Conservation (phyloP, 73 alveolate genomes). For the Tetrahymena borealis region DNA sequence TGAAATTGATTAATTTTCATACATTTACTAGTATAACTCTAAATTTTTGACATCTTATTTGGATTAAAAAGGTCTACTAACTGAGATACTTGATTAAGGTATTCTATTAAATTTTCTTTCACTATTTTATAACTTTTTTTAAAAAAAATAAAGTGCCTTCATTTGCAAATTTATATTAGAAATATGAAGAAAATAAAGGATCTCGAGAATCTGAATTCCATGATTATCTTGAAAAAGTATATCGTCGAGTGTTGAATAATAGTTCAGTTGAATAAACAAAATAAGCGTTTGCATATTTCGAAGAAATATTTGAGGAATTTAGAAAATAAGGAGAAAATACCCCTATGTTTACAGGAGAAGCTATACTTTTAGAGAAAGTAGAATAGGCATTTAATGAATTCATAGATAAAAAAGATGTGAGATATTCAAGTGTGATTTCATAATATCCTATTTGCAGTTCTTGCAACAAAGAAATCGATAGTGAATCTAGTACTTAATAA, state of each 20-base stretch:
- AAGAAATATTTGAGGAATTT: background rate
- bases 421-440: background rate
- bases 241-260: background rate
- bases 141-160: background rate
- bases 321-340: background rate
- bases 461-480: background rate
- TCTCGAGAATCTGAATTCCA: background rate
- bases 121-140: background rate
- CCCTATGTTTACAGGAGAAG: background rate
- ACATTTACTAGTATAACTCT: background rate
- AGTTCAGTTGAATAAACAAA: background rate
- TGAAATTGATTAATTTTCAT: background rate
- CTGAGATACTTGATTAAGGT: background rate
- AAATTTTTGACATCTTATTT: background rate
- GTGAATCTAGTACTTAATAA: background rate
- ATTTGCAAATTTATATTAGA: background rate
- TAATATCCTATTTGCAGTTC: background rate
- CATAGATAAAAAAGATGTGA: background rate
- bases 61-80: background rate
- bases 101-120: background rate
- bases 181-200: background rate
- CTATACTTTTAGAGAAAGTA: background rate
- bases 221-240: background rate
- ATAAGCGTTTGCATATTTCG: background rate
- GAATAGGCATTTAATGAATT: background rate